Conservation (phyloP, 23 red algal genomes). For the Gracilaria gracilis region DNA sequence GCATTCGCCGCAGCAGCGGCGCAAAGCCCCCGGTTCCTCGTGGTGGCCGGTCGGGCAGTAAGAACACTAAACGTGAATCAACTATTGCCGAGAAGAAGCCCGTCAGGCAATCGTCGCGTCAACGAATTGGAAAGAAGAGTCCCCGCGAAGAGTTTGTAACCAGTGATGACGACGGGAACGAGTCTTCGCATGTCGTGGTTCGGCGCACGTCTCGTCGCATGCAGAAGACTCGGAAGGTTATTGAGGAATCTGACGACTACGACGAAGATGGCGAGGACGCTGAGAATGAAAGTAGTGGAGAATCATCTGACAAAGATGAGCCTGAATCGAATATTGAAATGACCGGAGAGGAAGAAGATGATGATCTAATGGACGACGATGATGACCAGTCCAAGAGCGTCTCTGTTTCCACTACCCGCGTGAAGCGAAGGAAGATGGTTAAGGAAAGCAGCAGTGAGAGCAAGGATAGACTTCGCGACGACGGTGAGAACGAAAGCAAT, state of each 20-base stretch:
- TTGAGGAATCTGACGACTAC: conserved; percentile 18
- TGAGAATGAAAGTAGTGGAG: conserved; percentile 20
- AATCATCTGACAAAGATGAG: conserved; percentile 5
- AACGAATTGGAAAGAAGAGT: conserved; percentile 9
- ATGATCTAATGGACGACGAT: conserved; percentile 41
- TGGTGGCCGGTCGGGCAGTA: not conserved
- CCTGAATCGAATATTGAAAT: conserved; percentile 25
- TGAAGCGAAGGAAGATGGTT: conserved; percentile 23
- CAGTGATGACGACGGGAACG: conserved; percentile 32
- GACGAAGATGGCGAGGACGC: conserved; percentile 32
- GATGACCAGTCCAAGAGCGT: conserved; percentile 10
- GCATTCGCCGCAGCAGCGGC: conserved; percentile 31
- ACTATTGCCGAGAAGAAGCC: not conserved
- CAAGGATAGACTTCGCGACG: not conserved
- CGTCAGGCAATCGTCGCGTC: conserved; percentile 1
- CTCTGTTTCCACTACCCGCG: not conserved
- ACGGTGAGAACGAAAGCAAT: conserved; percentile 15
- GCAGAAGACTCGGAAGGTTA: conserved; percentile 13
- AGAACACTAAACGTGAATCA: not conserved
- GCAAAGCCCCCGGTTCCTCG: conserved; percentile 9
- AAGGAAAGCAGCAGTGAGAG: conserved; percentile 40
- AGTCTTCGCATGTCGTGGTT: not conserved
- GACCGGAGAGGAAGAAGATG: conserved; percentile 31
- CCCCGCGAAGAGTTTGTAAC: conserved; percentile 2
- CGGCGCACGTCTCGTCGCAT: conserved; percentile 33